Evolutionary conservation across 2,329 filamentous ascomycete species (phyloP), one percentile per base, ranked within the genome.

Genomic region (Neonectria magnoliae): DNA sequence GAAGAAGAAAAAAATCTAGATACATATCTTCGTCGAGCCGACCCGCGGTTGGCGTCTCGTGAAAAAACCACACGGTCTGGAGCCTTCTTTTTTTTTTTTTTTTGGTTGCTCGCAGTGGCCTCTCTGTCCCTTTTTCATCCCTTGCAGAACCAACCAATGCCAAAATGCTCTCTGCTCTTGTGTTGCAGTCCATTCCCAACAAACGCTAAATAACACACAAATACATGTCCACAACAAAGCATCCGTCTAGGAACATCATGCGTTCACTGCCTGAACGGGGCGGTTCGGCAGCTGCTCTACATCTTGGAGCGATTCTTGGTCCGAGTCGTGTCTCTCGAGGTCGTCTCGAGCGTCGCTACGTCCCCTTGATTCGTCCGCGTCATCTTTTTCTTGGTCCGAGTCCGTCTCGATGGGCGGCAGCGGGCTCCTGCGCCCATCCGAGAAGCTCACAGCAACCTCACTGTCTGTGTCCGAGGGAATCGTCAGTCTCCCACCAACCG

Each of bases 391-490:
- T 36, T 74, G 75, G n/a, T 77, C 75, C 1, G 71, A 76, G 53
- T 82, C 80, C 29, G 73, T 80, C 52, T 85, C 84, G 38, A 86
- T 82, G 0, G 82, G 84, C 10, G 86, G 84, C 18, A 89, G 76
- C 1, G 87, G 87, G 16, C 87, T 87, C 58, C 83, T 81, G 27
- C 83, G 80, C 2, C 86, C 87, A 16, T 90, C 88, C 0, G 87
- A 89, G 65, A 88, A 85, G 74, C 87, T 90, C 16, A 87, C 73
- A 1, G 87, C 88, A 4, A 81, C 83, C 65, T 90, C 88, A 66
- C 87, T 89, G 68, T 89, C 88, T 10, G 86, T 86, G 61, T 88
- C 87, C 1, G 84, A 87, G 2, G 84, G 84, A 29, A 85, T 78
- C 1, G 79, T 78, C 36, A 87, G 76, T 59, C 76, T 77, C 5